Evolutionary conservation across 2,329 filamentous ascomycete genomes (phyloP).

Genomic region (Alternaria panax): DNA sequence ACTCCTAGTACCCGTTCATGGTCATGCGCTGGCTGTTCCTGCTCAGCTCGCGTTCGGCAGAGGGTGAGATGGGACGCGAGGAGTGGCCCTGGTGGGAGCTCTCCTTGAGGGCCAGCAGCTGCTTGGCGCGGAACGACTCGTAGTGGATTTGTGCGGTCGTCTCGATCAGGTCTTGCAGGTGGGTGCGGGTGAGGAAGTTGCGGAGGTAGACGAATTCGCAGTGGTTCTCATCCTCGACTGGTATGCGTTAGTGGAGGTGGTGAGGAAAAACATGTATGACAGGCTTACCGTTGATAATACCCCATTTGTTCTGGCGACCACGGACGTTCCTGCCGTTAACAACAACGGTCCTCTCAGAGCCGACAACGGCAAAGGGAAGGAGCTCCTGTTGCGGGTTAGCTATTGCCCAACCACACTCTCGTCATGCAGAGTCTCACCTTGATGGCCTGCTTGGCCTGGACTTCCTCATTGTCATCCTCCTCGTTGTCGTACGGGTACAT

Average conservation of each 20-base stretch:
- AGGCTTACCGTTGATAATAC: constrained; percentile 79
- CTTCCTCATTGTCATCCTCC: constrained; percentile 97
- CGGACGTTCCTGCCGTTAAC: constrained; percentile 97
- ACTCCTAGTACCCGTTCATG: constrained; percentile 93
- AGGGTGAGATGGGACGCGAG: constrained; percentile 92
- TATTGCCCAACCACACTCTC: background rate
- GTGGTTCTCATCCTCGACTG: constrained; percentile 96
- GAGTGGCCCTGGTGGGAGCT: constrained; percentile 80
- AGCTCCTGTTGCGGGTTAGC: constrained; percentile 70
- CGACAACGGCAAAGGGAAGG: constrained; percentile 96
- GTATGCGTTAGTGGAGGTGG: constrained; percentile 21
- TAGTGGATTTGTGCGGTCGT: constrained; percentile 99
- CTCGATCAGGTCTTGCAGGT: constrained; percentile 98
- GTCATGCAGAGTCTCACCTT: constrained; percentile 70
- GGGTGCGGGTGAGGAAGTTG: constrained; percentile 97
- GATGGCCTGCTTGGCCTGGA: constrained; percentile 90
- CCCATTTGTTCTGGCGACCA: constrained; percentile 98
- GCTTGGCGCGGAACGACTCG: constrained; percentile 99
- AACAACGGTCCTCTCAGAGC: constrained; percentile 97
- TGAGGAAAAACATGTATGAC: background rate
- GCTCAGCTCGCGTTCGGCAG: constrained; percentile 94
- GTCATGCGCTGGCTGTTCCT: constrained; percentile 96
- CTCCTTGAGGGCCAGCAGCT: constrained; percentile 96
- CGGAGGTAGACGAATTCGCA: constrained; percentile 99
- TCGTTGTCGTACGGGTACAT: constrained; percentile 99